Base-by-base conservation (phyloP, 2,329 filamentous ascomycete genomes). In the Thelonectria discophora region DNA sequence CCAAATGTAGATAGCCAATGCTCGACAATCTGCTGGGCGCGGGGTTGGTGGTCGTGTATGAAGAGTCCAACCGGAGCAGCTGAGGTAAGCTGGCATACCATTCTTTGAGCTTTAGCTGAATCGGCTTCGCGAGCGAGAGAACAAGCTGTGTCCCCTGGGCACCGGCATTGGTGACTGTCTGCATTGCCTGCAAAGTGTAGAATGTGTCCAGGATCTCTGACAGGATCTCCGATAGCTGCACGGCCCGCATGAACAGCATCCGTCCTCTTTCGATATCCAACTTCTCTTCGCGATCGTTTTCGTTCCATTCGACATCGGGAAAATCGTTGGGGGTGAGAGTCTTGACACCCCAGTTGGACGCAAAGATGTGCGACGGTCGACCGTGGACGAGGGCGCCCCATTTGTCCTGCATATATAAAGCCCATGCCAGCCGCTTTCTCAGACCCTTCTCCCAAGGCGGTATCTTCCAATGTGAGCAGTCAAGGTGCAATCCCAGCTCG, bases 371-470 rank as follows among this genome's bases (percentile, higher is more conserved):
- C 5, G 92, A 95, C 1, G 93, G 93, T 11, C 93, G 88, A 48
- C 93, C 93, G 72, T 96, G 91, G 21, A 95, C 89, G 18, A 97
- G 81, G 2, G 93, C 89, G 15, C 91, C 92, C 93, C 93, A 97
- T 76, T 85, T 96, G 77, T 97, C 94, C 78, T 97, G 93, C 90
- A 96, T 94, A 75, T 95, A 97, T 52, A 97, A 78, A 2, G 92
- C 93, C 93, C 94, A 97, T 1, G 92, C 93, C 43, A 97, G 85
- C 50, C 94, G 87, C 75, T 94, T 95, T 63, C 94, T 85, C 60
- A 97, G 76, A 0, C 92, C 91, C 69, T 91, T 90, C 76, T 97
- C 93, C 93, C 93, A 97, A 0, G 84, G 84, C 27, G 93, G 92
- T 55, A 97, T 94, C 64, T 92, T 92, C 94, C 94, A 97, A 54